A percentile compares a stretch with the other conserved stretches of the same genome.
Conservation (phyloP, 1,284 basidiomycete species). For the Moniliella sp. region DNA sequence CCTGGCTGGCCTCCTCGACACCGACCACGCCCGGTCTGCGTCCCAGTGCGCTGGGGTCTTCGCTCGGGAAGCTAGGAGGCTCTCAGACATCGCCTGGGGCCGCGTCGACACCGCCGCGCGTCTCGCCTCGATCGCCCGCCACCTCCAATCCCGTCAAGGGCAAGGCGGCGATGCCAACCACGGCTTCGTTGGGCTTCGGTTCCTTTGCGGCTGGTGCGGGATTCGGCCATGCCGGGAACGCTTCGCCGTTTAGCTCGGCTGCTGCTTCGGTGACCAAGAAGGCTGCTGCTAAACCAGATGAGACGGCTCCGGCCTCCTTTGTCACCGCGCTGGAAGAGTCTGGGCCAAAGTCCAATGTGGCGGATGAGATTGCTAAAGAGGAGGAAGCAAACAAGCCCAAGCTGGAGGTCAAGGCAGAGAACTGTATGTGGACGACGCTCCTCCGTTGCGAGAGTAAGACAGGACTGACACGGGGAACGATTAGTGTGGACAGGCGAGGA, state of each 20-base stretch:
- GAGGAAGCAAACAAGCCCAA: not conserved
- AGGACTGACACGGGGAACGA: too few species aligned
- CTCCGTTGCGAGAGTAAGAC: too few species aligned
- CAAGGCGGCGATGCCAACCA: not conserved
- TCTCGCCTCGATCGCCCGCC: too few species aligned
- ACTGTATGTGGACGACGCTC: too few species aligned
- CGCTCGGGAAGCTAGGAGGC: too few species aligned
- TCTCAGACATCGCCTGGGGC: too few species aligned
- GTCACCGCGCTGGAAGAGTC: not conserved
- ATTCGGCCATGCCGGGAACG: slow-evolving; percentile 4
- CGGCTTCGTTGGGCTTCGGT: slow-evolving; percentile 13
- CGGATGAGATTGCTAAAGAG: not conserved
- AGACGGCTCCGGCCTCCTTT: not conserved
- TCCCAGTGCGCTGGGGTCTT: not conserved
- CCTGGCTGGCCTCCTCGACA: not conserved
- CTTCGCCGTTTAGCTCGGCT: not conserved
- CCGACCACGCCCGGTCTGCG: not conserved
- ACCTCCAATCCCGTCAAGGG: not conserved
- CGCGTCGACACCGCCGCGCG: too few species aligned
- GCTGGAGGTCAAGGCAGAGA: too few species aligned
- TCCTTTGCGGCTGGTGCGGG: slow-evolving; percentile 14
- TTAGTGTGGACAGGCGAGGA: slow-evolving; percentile 82
- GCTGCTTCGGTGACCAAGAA: not conserved
- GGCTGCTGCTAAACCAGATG: not conserved
- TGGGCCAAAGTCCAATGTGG: not conserved